Base-by-base conservation (phyloP, 345 rosid species). In the Combretum micranthum region DNA sequence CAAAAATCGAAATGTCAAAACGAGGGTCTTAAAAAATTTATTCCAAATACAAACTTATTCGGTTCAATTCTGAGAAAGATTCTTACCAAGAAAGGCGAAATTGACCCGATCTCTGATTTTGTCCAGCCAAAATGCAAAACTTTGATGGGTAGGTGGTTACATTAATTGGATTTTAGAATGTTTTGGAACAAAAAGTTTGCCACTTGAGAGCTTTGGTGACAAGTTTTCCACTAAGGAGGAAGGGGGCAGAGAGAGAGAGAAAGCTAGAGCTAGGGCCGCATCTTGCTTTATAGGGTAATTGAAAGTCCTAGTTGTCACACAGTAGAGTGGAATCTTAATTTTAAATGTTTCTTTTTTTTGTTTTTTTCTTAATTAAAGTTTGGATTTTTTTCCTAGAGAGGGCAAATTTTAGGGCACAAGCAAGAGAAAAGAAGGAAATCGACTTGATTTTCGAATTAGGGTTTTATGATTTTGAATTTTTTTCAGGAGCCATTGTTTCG, bases 1-100 rank as follows among this genome's bases (percentile, higher is more conserved):
- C 50, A 55, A 11, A 56, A 69, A 49, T 56, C 52, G 55, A 69
- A 63, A 69, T 68, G 63, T 16, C 12, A 21, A 23, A 4, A 60
- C 10, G 17, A 50, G 32, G 22, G 26, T 60, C 37, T 58, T 32
- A 53, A 44, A 15, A 43, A 16, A 37, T 18, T 44, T n/a, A 56
- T 20, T 3, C 50, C 19, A 32, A 22, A 51, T 44, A 10, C 16
- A 46, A 46, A 44, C 20, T 42, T 25, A 49, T 20, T 42, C 16
- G 20, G 48, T 20, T 26, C 19, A 15, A 20, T 18, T 32, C 12
- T 6, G 39, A 5, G n/a, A 50, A 46, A 60, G 53, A 44, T 64
- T 52, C 67, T 59, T 42, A 64, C 73, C 26, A 4, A 55, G 22
- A 61, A 63, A 64, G 57, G 53, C 42, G 50, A 6, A 44, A 20